These are phyloP conservation scores for Coemansia sp. DNA, from an alignment of 192 early-diverging fungal species.

Conservation along the genomic window DNA sequence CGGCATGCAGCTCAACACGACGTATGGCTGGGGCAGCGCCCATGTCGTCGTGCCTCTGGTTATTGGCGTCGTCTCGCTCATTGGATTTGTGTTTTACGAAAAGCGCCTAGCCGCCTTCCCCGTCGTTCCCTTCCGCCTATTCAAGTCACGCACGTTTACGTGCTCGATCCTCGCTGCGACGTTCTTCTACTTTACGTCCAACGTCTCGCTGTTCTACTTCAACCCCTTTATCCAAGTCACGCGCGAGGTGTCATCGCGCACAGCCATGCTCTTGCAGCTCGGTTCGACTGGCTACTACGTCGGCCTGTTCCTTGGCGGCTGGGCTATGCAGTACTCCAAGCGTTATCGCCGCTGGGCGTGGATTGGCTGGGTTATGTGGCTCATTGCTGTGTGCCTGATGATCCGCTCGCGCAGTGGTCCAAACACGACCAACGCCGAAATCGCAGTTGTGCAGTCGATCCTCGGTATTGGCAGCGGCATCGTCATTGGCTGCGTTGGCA, in stretches of 20 bases:
- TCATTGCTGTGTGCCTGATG: constrained; percentile 47
- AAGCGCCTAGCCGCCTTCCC: constrained; percentile 65
- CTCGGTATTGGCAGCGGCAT: constrained; percentile 45
- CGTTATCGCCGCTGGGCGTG: constrained; percentile 49
- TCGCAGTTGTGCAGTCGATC: constrained; percentile 42
- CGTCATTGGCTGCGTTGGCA: constrained; percentile 47
- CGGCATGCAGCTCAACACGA: constrained; percentile 48
- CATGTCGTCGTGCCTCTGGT: constrained; percentile 55
- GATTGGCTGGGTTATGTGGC: constrained; percentile 48
- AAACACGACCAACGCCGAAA: constrained; percentile 36
- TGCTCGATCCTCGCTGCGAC: constrained; percentile 37
- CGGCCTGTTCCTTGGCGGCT: constrained; percentile 46
- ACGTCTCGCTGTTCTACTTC: constrained; percentile 50
- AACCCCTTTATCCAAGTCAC: constrained; percentile 50
- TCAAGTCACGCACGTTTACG: constrained; percentile 47
- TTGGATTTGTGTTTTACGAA: constrained; percentile 61
- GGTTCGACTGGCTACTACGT: constrained; percentile 41
- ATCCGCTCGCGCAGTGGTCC: constrained; percentile 37
- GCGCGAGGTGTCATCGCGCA: constrained; percentile 32
- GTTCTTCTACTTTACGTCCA: constrained; percentile 46
- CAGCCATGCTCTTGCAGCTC: constrained; percentile 50
- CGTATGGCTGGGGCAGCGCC: constrained; percentile 60
- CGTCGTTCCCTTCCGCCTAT: constrained; percentile 53
- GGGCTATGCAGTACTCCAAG: constrained; percentile 50
- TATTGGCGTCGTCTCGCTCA: constrained; percentile 26